phyloP scores from a whole-genome alignment of 495 filamentous ascomycete species.

The Neurospora sp. region DNA sequence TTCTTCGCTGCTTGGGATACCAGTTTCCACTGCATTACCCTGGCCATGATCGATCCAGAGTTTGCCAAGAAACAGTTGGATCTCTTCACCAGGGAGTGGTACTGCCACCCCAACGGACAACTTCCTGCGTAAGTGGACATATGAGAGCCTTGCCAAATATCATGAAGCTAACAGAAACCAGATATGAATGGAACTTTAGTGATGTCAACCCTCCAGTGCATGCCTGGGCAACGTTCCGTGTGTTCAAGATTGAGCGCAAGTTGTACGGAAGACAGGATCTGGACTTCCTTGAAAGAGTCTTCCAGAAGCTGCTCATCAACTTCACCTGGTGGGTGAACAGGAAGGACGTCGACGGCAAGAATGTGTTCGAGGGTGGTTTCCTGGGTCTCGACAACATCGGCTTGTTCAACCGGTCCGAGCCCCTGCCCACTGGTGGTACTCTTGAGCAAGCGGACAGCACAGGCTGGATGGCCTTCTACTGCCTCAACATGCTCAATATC shows the following conservation, averaged over 20 bases:
- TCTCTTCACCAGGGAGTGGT: constrained; percentile 92
- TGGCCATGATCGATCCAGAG: constrained; percentile 95
- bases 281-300: constrained; percentile 91
- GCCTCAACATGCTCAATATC: constrained; percentile 91
- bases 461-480: constrained; percentile 98
- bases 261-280: constrained; percentile 90
- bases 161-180: constrained; percentile 2
- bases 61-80: constrained; percentile 97
- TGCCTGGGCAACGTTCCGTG: constrained; percentile 89
- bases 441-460: constrained; percentile 96
- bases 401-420: constrained; percentile 95
- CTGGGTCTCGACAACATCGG: constrained; percentile 96
- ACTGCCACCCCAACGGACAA: constrained; percentile 98
- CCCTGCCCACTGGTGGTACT: constrained; percentile 83
- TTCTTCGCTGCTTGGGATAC: constrained; percentile 98
- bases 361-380: constrained; percentile 95
- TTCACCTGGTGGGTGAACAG: constrained; percentile 99
- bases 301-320: constrained; percentile 90
- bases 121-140: constrained; percentile 44
- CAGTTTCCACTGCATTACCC: constrained; percentile 89
- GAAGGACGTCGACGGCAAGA: constrained; percentile 88
- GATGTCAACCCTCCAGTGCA: constrained; percentile 96
- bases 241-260: constrained; percentile 97
- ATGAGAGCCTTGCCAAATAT: not conserved
- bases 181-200: constrained; percentile 96